Conservation (phyloP, 2,329 filamentous ascomycete genomes). For the Fusarium mangiferae region DNA sequence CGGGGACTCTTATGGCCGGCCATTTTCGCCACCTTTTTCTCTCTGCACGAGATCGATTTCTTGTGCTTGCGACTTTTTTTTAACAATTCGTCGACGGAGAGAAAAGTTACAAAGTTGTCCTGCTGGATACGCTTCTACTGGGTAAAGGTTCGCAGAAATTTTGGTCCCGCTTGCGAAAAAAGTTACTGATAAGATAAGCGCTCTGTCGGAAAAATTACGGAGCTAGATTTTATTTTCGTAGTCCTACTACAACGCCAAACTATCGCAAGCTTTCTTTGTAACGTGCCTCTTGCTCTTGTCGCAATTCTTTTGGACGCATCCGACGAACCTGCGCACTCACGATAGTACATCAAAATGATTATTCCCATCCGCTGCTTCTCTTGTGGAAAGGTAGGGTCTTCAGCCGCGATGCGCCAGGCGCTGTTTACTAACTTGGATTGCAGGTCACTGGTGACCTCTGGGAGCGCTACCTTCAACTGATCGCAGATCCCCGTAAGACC, state of each 20-base stretch:
- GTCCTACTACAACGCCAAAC: constrained; percentile 18
- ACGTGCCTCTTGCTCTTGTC: constrained; percentile 35
- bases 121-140: constrained; percentile 20
- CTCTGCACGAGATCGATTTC: constrained; percentile 8
- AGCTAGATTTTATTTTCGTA: constrained; percentile 43
- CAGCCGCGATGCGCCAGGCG: constrained; percentile 12
- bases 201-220: constrained; percentile 46
- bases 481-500: constrained; percentile 76
- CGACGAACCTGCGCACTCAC: constrained; percentile 18
- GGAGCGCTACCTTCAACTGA: constrained; percentile 92
- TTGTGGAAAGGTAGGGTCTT: constrained; percentile 86
- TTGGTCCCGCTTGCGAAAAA: constrained; percentile 51
- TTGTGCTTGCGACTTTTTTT: constrained; percentile 32
- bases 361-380: constrained; percentile 99
- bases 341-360: constrained; percentile 79
- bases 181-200: constrained; percentile 54
- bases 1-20: constrained; percentile 48
- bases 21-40: constrained; percentile 45
- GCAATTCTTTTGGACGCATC: constrained; percentile 32
- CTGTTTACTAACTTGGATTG: constrained; percentile 40
- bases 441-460: constrained; percentile 97
- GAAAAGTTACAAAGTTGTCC: constrained; percentile 25
- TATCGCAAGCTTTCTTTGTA: constrained; percentile 32
- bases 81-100: constrained; percentile 31
- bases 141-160: constrained; percentile 49